Evolutionary conservation across 1,284 basidiomycete genomes (phyloP).

Genomic region (Pseudozyma hubeiensis): DNA sequence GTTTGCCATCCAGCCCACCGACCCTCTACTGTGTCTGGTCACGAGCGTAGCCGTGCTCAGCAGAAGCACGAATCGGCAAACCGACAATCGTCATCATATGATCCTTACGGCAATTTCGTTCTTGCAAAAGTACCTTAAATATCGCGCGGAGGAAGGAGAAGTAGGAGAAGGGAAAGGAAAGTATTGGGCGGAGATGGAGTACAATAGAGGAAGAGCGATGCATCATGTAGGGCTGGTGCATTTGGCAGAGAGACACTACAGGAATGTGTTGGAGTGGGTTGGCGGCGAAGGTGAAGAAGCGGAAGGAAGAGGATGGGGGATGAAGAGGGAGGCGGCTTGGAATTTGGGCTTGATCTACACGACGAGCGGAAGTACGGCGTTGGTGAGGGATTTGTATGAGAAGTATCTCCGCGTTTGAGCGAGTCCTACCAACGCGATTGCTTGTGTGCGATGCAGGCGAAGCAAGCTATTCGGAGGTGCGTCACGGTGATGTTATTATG

Average conservation of each 20-base stretch:
- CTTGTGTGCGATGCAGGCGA: no score
- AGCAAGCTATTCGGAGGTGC: no score
- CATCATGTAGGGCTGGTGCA: conserved; percentile 76
- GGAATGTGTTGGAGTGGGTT: conserved; percentile 31
- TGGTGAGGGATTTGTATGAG: conserved; percentile 40
- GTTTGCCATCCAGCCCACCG: conserved; percentile 83
- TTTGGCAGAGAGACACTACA: conserved; percentile 60
- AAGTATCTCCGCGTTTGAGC: conserved; percentile 34
- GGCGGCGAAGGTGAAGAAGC: neutral
- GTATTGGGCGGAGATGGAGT: conserved; percentile 77
- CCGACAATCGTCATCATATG: conserved; percentile 88
- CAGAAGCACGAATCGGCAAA: conserved; percentile 89
- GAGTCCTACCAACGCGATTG: no score
- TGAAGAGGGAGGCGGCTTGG: conserved; percentile 61
- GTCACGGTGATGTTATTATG: no score
- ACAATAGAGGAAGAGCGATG: conserved; percentile 89
- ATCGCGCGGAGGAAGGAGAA: conserved; percentile 74
- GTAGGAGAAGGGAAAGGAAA: conserved; percentile 69
- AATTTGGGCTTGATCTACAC: conserved; percentile 61
- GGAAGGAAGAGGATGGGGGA: conserved; percentile 6
- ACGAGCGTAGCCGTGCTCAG: conserved; percentile 86
- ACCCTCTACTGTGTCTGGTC: conserved; percentile 85
- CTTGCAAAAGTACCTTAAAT: conserved; percentile 67
- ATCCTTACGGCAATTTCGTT: conserved; percentile 50
- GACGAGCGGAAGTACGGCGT: conserved; percentile 36